Evolutionary conservation across 192 early-diverging fungal species (phyloP).

Genomic region (Rhizoclosmatium globosum): DNA sequence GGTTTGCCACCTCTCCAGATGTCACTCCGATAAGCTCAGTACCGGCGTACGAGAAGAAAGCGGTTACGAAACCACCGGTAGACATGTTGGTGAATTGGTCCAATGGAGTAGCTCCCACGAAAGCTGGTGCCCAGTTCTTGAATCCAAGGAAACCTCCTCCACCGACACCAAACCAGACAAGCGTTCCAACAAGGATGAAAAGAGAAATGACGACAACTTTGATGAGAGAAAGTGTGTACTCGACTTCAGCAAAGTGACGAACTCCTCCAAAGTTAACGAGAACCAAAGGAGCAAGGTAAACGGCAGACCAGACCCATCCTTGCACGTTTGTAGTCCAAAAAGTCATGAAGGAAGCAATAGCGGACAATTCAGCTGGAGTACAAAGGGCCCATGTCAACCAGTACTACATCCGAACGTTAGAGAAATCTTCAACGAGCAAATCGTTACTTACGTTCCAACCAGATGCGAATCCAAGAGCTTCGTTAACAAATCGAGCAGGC

Average conservation of each 20-base stretch:
- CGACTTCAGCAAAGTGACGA: constrained; percentile 71
- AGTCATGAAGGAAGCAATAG: not conserved
- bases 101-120: not conserved
- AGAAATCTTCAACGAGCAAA: not conserved
- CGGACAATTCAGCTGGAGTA: not conserved
- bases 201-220: constrained; percentile 85
- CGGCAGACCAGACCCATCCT: not conserved
- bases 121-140: constrained; percentile 47
- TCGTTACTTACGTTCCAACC: not conserved
- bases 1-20: constrained; percentile 87
- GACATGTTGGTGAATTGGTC: not conserved
- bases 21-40: constrained; percentile 80
- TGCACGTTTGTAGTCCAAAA: not conserved
- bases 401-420: not conserved
- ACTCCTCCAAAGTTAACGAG: constrained; percentile 69
- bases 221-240: constrained; percentile 80
- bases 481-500: not conserved
- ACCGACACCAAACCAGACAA: constrained; percentile 64
- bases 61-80: constrained; percentile 20
- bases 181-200: constrained; percentile 83
- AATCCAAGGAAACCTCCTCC: constrained; percentile 48
- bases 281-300: constrained; percentile 57
- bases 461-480: not conserved
- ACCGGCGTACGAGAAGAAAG: constrained; percentile 68
- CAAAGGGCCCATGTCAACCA: not conserved